A percentile compares a stretch with the other conserved stretches of the same genome.
phyloP scores from a whole-genome alignment of 371 early-diverging fungal species.

The Mucor indicus region DNA sequence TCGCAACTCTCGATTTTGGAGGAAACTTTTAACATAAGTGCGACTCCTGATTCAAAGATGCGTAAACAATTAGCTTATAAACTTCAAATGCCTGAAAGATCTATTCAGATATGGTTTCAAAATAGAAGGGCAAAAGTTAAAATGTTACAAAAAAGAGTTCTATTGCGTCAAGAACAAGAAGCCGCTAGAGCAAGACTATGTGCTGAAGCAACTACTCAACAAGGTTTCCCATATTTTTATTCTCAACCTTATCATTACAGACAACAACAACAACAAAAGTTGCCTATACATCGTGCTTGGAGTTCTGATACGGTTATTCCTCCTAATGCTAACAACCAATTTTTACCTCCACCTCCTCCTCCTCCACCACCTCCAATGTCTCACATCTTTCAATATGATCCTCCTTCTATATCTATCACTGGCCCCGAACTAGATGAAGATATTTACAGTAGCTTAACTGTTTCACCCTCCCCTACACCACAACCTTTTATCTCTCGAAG shows the following conservation, averaged over 20 bases:
- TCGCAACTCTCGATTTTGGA: conserved; percentile 73
- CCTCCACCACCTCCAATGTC: conserved; percentile 9
- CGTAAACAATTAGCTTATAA: conserved; percentile 83
- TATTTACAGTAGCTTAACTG: conserved; percentile 5
- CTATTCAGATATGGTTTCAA: conserved; percentile 99
- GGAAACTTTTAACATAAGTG: conserved; percentile 67
- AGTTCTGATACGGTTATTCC: conserved; percentile 33
- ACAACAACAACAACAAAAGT: conserved; percentile 8
- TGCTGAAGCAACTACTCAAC: conserved; percentile 31
- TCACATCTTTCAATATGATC: background rate
- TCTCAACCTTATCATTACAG: background rate
- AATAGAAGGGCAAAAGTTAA: conserved; percentile 96
- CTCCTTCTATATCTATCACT: conserved; percentile 11
- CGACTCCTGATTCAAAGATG: conserved; percentile 75
- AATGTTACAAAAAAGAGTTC: conserved; percentile 55
- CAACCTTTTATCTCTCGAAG: conserved; percentile 13
- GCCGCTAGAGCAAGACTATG: conserved; percentile 31
- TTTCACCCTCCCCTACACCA: conserved; percentile 23
- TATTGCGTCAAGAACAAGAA: conserved; percentile 56
- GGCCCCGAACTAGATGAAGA: conserved; percentile 13
- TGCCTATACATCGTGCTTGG: conserved; percentile 39
- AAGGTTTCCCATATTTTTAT: conserved; percentile 11
- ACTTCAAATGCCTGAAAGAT: conserved; percentile 89
- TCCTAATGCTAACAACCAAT: conserved; percentile 1
- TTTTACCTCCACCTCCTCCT: conserved; percentile 16